These are phyloP conservation scores for Chlorencoelia australis DNA, from an alignment of 2,329 filamentous ascomycete species.

Conservation along the genomic window DNA sequence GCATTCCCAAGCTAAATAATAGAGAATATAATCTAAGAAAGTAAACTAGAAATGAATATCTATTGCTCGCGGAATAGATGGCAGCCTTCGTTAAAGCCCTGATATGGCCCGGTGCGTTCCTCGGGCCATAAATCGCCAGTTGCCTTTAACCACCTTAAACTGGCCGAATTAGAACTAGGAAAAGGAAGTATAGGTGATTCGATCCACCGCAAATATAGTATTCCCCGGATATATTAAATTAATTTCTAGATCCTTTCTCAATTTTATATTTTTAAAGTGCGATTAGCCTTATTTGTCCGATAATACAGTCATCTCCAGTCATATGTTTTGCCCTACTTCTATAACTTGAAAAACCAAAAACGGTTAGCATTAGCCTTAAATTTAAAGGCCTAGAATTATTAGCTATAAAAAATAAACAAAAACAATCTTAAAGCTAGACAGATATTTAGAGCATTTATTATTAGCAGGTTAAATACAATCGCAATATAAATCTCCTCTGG, in stretches of 20 bases:
- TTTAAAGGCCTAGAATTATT: conserved; percentile 3
- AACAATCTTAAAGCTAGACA: conserved; percentile 1
- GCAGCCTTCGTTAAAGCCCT: conserved; percentile 1
- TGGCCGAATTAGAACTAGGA: neutral
- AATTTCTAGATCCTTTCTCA: conserved; percentile 2
- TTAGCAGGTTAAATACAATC: neutral
- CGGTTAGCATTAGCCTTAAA: neutral
- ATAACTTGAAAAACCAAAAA: neutral
- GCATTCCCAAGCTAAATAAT: conserved; percentile 1
- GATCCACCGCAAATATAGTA: neutral
- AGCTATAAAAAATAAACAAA: neutral
- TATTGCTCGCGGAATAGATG: neutral
- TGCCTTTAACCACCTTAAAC: conserved; percentile 1
- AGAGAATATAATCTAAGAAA: conserved; percentile 1
- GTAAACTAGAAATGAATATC: neutral
- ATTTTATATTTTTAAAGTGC: neutral
- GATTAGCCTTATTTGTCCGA: conserved; percentile 1
- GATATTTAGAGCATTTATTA: neutral
- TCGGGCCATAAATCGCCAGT: neutral
- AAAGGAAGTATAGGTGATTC: neutral
- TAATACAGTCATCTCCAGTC: conserved; percentile 4
- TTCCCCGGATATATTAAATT: neutral
- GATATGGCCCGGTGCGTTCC: neutral
- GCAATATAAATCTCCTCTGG: neutral
- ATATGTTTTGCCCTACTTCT: neutral